Evolutionary conservation across 2,329 filamentous ascomycete genomes (phyloP), one percentile per base, ranked within the genome.

Genomic region (Verticillium albo-atrum): DNA sequence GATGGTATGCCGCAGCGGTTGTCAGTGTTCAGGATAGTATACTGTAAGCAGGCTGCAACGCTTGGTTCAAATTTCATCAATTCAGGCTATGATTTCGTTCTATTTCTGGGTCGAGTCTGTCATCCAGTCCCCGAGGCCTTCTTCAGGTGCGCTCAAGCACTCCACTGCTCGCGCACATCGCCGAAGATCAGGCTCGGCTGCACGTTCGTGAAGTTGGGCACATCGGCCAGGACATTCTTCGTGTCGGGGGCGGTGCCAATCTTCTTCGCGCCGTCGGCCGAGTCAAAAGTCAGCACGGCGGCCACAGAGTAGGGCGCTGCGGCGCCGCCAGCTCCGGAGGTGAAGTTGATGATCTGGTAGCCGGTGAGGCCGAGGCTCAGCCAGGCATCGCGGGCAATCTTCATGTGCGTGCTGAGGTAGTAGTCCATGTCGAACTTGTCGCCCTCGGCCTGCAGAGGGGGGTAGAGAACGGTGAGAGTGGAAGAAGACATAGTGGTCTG

Each of bases 321-420:
- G 3, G 63, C 66, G 62, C 67, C 66, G 20, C n/a, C 42, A 25
- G 42, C 42, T n/a, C 10, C 42, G 42, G 42, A 50, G 42, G 42
- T 50, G 58, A 67, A 71, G 2, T 71, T 58, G 25, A 66, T 65
- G 47, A 74, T 67, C 55, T 66, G 67, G 72, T 71, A 75, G 59
- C 63, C 63, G 67, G 71, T 71, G 4, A 82, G 67, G 47, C 80
- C 80, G 55, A 70, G 64, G 1, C 66, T 60, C 1, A 58, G 62
- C 78, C 79, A 82, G 27, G 42, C 42, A n/a, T 50, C n/a, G 9
- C 42, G 42, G 7, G 42, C 42, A 50, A 50, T 50, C 42, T 50
- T 23, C 75, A 82, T 78, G 71, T 82, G 79, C 23, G 62, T 74
- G 3, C 65, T 58, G 37, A 80, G 65, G 66, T 81, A 83, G 73